Base-by-base conservation (phyloP, 1,139 yeast species). In the Protomyces inundatus region DNA sequence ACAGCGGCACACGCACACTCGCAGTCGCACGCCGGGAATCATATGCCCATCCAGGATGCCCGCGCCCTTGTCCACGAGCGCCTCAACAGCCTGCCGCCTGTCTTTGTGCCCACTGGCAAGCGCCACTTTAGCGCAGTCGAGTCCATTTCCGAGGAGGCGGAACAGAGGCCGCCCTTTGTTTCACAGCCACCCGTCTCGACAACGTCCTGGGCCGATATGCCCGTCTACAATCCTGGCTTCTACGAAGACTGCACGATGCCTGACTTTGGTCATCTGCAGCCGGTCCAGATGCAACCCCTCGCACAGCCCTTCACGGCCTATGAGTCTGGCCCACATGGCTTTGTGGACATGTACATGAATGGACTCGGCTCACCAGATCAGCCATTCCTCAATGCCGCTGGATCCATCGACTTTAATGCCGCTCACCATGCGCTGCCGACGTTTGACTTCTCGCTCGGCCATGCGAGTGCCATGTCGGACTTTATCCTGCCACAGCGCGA, bases 1-100 rank as follows among this genome's bases (percentile, higher is more conserved):
- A 39, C 37, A 10, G 42, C 23, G 9, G 9, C 16, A 7, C 62
- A 58, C 34, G 37, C n/a, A 16, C 35, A 56, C 14, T n/a, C 9
- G 0, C 42, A 39, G n/a, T 58, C 62, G 32, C 62, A 58, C n/a
- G 32, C 16, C 32, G 30, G 30, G 7, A 23, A 23, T 23, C 30
- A 10, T 1, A 16, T 16, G 5, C 10, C 16, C 1, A 23, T 10
- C 5, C 16, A 9, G 10, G 48, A 42, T 7, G 48, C 48, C 30
- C 62, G 62, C 7, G 56, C 40, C 10, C 35, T 58, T 16, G 48
- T 58, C 2, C 62, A 58, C 30, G 14, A 40, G 16, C 45, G 56
- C 3, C 56, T 58, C 30, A 58, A 50, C 39, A 58, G 56, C 45
- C 42, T 58, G 16, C 42, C 62, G n/a, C 62, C 62, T 6, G 56